Evolutionary conservation across 305 asterid genomes (phyloP).

Genomic region (Rubia balearica): DNA sequence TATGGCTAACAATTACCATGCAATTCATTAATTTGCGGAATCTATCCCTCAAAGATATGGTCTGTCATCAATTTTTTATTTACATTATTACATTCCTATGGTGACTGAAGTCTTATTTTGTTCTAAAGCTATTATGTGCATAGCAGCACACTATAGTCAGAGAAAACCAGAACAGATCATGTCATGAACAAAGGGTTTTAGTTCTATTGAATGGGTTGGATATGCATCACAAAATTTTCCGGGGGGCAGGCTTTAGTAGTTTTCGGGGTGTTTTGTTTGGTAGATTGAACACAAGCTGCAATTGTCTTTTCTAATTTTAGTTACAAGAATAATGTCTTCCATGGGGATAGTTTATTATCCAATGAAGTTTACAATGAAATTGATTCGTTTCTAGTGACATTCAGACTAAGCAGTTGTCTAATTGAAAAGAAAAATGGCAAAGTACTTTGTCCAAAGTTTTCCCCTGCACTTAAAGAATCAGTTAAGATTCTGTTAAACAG

Average conservation of each 20-base stretch:
- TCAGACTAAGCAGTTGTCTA: neutral
- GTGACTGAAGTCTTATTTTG: neutral
- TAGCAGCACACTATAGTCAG: neutral
- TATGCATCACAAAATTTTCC: no score
- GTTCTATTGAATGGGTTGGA: neutral
- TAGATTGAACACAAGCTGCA: neutral
- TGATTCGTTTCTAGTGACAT: neutral
- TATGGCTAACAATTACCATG: neutral
- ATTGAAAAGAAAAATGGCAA: neutral
- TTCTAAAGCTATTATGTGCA: neutral
- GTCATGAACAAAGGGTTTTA: neutral
- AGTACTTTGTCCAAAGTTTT: neutral
- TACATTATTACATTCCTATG: neutral
- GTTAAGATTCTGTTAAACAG: neutral
- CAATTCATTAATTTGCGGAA: neutral
- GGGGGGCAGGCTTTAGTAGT: no score
- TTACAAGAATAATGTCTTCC: neutral
- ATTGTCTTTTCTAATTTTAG: neutral
- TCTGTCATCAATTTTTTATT: neutral
- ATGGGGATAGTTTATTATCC: no score
- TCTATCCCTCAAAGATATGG: neutral
- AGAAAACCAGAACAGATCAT: no score
- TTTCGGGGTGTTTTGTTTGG: no score
- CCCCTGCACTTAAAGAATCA: neutral
- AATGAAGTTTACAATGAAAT: neutral